These are phyloP conservation scores for Fusarium incarnatum DNA, from an alignment of 2,329 filamentous ascomycete species.

Conservation along the genomic window DNA sequence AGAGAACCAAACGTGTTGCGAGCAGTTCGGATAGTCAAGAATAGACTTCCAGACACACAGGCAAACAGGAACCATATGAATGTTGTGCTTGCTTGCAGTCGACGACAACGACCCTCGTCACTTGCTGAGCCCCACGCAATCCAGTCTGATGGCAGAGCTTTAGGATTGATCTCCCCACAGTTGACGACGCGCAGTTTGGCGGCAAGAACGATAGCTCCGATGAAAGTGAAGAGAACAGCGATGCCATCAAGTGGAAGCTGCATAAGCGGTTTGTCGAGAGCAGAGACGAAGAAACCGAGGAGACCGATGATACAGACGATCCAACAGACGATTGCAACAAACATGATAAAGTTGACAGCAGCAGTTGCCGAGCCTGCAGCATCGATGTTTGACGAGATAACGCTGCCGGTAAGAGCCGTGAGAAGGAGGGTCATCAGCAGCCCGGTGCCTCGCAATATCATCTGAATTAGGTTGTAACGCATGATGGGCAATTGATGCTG, in stretches of 20 bases:
- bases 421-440: constrained; percentile 65
- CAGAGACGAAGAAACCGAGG: constrained; percentile 64
- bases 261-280: constrained; percentile 63
- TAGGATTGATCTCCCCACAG: constrained; percentile 66
- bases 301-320: constrained; percentile 73
- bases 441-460: constrained; percentile 61
- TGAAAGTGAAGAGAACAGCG: constrained; percentile 76
- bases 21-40: constrained; percentile 66
- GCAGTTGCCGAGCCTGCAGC: constrained; percentile 57
- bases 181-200: constrained; percentile 76
- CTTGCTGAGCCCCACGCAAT: constrained; percentile 72
- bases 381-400: constrained; percentile 63
- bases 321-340: constrained; percentile 75
- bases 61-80: constrained; percentile 85
- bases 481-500: constrained; percentile 39
- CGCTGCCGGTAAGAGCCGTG: constrained; percentile 68
- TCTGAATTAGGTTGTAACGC: constrained; percentile 56
- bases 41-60: constrained; percentile 67
- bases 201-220: constrained; percentile 76
- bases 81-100: constrained; percentile 78
- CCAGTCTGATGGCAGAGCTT: constrained; percentile 57
- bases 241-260: constrained; percentile 68
- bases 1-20: constrained; percentile 60
- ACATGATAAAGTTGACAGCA: constrained; percentile 75
- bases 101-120: constrained; percentile 74